A percentile compares a stretch with the other conserved stretches of the same genome.
Conservation (phyloP, 441 rosid species). For the Pelargonium myrrhifolium region DNA sequence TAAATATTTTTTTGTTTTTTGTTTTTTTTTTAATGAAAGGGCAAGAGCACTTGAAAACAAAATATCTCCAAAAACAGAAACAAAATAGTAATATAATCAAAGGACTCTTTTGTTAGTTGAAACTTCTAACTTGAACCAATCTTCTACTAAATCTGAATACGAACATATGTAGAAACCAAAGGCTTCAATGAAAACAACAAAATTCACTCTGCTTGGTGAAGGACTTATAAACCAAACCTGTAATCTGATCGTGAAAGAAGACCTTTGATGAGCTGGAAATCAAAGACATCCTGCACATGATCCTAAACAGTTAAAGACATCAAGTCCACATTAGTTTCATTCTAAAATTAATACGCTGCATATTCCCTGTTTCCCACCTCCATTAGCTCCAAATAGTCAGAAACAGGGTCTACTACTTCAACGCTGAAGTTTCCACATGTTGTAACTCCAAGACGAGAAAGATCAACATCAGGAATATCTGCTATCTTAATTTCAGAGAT, state of each 20-base stretch:
- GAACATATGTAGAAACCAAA: background rate
- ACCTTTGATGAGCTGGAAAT: conserved; percentile 70
- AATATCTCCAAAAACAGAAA: background rate
- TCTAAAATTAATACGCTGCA: conserved; percentile 11
- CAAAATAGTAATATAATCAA: background rate
- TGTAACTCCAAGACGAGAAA: conserved; percentile 59
- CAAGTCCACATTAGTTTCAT: conserved; percentile 17
- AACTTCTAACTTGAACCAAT: background rate
- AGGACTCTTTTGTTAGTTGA: background rate
- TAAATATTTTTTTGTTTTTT: background rate
- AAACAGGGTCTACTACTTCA: conserved; percentile 88
- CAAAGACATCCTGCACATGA: conserved; percentile 71
- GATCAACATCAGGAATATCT: conserved; percentile 76
- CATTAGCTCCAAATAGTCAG: conserved; percentile 87
- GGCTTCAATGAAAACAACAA: background rate
- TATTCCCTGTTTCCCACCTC: conserved; percentile 46
- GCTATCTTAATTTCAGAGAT: conserved; percentile 83
- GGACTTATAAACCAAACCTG: conserved; percentile 37
- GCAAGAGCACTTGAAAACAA: background rate
- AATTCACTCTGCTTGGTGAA: conserved; percentile 8
- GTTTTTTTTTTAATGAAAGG: no score
- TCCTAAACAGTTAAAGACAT: conserved; percentile 18
- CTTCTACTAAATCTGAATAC: background rate
- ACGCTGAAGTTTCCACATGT: conserved; percentile 61
- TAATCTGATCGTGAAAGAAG: conserved; percentile 70